These are phyloP conservation scores for Salix koriyanagi DNA, from an alignment of 345 rosid species.

Conservation along the genomic window DNA sequence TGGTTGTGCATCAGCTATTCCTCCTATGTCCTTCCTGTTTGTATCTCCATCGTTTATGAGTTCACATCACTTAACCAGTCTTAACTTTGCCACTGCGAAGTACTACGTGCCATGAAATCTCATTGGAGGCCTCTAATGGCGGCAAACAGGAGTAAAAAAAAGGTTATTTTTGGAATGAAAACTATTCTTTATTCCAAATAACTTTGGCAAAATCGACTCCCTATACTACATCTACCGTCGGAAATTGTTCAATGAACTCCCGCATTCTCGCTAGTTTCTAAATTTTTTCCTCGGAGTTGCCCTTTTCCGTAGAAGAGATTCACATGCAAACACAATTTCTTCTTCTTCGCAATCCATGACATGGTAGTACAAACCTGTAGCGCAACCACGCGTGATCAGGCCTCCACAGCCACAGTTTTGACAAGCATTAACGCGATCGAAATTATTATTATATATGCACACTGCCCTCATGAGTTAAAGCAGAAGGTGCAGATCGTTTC, in stretches of 20 bases:
- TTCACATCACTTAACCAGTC: too few species aligned
- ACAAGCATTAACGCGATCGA: neutral
- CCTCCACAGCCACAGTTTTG: constrained; percentile 2
- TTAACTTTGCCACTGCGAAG: too few species aligned
- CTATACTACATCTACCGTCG: neutral
- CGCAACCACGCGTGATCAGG: constrained; percentile 6
- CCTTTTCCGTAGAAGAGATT: neutral
- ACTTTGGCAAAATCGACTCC: too few species aligned
- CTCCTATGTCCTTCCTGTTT: neutral
- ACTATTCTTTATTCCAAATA: too few species aligned
- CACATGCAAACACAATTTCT: neutral
- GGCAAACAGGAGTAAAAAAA: too few species aligned
- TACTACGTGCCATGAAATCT: too few species aligned
- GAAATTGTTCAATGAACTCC: neutral
- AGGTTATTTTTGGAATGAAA: too few species aligned
- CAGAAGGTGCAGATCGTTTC: neutral
- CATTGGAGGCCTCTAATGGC: too few species aligned
- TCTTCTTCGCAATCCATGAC: neutral
- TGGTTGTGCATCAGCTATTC: neutral
- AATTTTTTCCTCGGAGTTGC: neutral
- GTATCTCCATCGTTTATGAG: neutral
- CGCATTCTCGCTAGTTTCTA: neutral
- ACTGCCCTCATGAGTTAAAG: neutral
- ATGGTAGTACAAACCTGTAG: neutral
- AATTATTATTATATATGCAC: neutral